These are phyloP conservation scores for Pseudocercospora vitis DNA, from an alignment of 2,329 filamentous ascomycete genomes.

Conservation along the genomic window DNA sequence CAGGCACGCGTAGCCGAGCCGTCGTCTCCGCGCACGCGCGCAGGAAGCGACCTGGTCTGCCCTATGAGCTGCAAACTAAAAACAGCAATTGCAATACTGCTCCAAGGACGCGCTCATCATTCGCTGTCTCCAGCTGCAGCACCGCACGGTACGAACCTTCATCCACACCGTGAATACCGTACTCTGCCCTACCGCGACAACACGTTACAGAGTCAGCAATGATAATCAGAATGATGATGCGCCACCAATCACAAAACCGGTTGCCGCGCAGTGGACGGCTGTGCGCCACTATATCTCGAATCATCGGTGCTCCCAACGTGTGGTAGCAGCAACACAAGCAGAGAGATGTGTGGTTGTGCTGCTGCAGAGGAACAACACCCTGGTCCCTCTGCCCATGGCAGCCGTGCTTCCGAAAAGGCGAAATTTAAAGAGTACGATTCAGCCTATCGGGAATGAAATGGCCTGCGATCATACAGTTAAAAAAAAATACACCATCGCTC, in stretches of 20 bases:
- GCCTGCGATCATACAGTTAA: slow-evolving; percentile 3
- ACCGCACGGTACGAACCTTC: slow-evolving; percentile 3
- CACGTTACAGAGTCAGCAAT: no score
- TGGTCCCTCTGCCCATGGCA: no score
- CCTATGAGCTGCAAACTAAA: not conserved
- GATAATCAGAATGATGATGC: no score
- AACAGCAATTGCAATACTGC: no score
- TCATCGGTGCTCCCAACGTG: no score
- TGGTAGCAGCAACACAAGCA: no score
- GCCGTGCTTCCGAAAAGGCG: not conserved
- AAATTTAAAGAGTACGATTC: not conserved
- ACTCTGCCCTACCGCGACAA: not conserved
- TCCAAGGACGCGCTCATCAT: no score
- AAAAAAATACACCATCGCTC: not conserved
- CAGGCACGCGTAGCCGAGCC: slow-evolving; percentile 2
- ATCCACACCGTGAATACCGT: not conserved
- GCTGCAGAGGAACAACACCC: no score
- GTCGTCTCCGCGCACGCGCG: not conserved
- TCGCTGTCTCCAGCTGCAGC: not conserved
- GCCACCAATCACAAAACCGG: not conserved
- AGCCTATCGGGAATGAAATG: not conserved
- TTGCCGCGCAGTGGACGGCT: not conserved
- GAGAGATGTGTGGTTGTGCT: no score
- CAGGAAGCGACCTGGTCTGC: not conserved
- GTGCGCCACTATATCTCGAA: not conserved